Percentiles rank a stretch among this genome's conserved stretches.
Conservation (phyloP, 495 filamentous ascomycete species). For the Neurospora sp. region DNA sequence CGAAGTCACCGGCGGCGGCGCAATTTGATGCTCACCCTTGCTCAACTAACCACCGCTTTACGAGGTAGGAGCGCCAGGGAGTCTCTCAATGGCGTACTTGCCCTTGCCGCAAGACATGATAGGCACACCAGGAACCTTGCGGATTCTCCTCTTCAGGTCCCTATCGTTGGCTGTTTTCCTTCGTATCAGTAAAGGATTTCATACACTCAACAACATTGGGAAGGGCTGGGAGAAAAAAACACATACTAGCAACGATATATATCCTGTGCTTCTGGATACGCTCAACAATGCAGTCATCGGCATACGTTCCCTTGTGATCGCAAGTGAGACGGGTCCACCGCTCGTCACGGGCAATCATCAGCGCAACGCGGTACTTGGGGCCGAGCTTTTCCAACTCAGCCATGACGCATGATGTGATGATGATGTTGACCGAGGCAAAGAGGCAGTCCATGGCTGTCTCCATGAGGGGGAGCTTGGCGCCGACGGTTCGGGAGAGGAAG, state of each 20-base stretch:
- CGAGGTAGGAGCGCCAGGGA: constrained; percentile 61
- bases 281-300: constrained; percentile 94
- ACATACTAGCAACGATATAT: constrained; percentile 60
- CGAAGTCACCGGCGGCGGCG: background rate
- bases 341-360: constrained; percentile 79
- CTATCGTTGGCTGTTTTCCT: constrained; percentile 56
- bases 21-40: background rate
- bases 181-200: too few species aligned
- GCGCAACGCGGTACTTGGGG: constrained; percentile 75
- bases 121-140: constrained; percentile 56
- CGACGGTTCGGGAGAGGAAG: constrained; percentile 85
- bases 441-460: constrained; percentile 70
- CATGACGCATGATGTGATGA: constrained; percentile 61
- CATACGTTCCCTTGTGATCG: constrained; percentile 83
- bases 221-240: too few species aligned
- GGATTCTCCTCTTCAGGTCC: constrained; percentile 67
- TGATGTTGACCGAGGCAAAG: constrained; percentile 55
- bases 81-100: constrained; percentile 86
- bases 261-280: constrained; percentile 65
- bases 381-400: constrained; percentile 85
- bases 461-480: constrained; percentile 78
- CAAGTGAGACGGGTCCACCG: constrained; percentile 76
- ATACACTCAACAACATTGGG: too few species aligned
- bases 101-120: constrained; percentile 60
- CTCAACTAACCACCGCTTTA: constrained; percentile 2